Conservation (phyloP, 345 rosid genomes). For the Alliaria petiolata region DNA sequence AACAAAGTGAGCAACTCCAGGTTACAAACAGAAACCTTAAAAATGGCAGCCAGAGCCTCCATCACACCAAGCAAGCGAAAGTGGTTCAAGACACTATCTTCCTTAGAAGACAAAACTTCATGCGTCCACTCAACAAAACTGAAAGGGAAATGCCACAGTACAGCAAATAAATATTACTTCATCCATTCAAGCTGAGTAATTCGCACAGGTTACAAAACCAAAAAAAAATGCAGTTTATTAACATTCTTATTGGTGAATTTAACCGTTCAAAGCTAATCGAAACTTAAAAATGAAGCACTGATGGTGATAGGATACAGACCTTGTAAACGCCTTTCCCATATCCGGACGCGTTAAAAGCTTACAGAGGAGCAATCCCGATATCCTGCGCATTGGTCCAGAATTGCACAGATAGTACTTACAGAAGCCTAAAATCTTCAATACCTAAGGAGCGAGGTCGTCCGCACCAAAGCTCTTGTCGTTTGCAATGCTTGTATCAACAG, state of each 20-base stretch:
- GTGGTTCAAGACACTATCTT: slow-evolving; percentile 55
- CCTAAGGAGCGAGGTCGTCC: slow-evolving; percentile 67
- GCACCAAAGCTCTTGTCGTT: slow-evolving; percentile 34
- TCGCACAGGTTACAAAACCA: not conserved
- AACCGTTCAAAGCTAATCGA: not conserved
- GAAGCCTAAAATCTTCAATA: slow-evolving; percentile 60
- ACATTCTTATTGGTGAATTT: not conserved
- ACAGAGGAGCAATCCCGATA: slow-evolving; percentile 79
- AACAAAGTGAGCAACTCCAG: slow-evolving; percentile 3
- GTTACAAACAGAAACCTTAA: slow-evolving; percentile 57
- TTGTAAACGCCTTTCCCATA: slow-evolving; percentile 75
- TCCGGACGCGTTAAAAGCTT: slow-evolving; percentile 91
- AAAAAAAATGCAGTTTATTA: not conserved
- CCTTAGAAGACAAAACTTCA: slow-evolving; percentile 59
- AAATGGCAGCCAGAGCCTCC: slow-evolving; percentile 86
- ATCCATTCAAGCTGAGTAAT: not conserved
- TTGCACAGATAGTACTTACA: slow-evolving; percentile 83
- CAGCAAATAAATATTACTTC: slow-evolving; percentile 1
- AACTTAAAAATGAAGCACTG: not conserved
- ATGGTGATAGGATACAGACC: slow-evolving; percentile 38
- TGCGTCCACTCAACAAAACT: slow-evolving; percentile 88
- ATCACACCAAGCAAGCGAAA: slow-evolving; percentile 81
- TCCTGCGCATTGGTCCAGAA: slow-evolving; percentile 94
- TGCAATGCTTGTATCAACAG: slow-evolving; percentile 78
- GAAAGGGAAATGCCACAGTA: slow-evolving; percentile 27